phyloP scores from a whole-genome alignment of 108 stramenopile genomes.

The Seminavis robusta region DNA sequence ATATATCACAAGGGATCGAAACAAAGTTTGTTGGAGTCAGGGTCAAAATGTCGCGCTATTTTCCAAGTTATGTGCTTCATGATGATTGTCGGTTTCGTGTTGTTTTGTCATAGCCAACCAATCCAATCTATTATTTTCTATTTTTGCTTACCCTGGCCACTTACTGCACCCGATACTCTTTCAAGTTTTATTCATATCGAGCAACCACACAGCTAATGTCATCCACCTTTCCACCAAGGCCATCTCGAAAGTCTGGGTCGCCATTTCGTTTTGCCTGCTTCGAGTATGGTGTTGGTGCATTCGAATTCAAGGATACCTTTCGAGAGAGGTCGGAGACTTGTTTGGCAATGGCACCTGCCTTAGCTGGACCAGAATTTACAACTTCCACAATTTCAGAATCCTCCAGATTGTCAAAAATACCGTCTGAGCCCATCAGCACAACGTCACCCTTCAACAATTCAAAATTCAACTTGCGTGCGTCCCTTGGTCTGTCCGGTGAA shows the following conservation, averaged over 20 bases:
- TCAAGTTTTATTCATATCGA: constrained; percentile 37
- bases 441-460: constrained; percentile 70
- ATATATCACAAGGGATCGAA: too few species aligned
- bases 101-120: too few species aligned
- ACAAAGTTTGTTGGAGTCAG: too few species aligned
- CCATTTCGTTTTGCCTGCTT: constrained; percentile 62
- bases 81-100: too few species aligned
- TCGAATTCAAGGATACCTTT: constrained; percentile 55
- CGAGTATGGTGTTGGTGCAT: constrained; percentile 73
- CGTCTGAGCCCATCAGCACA: constrained; percentile 76
- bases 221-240: constrained; percentile 85
- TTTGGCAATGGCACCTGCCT: constrained; percentile 45
- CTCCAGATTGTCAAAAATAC: constrained; percentile 82
- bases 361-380: constrained; percentile 24
- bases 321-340: constrained; percentile 64
- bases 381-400: constrained; percentile 40
- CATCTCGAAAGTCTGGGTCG: constrained; percentile 54
- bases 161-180: too few species aligned
- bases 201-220: constrained; percentile 85
- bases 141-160: too few species aligned
- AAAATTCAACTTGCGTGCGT: constrained; percentile 70
- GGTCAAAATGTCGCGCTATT: too few species aligned
- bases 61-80: too few species aligned
- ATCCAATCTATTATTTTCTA: too few species aligned
- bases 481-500: constrained; percentile 75